phyloP scores from a whole-genome alignment of 108 stramenopile species.

The Tribonema minus region DNA sequence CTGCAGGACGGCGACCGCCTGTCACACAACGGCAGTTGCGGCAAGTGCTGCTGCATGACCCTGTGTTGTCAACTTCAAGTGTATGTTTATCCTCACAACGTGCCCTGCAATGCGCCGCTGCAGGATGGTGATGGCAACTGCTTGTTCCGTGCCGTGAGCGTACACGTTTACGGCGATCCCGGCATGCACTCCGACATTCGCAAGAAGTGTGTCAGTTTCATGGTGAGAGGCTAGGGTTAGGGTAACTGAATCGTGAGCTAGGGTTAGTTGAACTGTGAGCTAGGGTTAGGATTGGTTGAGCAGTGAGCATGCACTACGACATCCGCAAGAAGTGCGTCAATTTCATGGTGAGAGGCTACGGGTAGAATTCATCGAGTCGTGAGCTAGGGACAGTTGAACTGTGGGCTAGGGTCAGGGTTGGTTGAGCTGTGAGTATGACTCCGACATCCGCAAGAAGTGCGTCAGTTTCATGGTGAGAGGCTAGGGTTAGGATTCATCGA shows the following conservation, averaged over 20 bases:
- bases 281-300: too few species aligned
- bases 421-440: too few species aligned
- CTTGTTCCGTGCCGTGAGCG: conserved; percentile 33
- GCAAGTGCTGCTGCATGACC: neutral
- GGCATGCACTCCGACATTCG: conserved; percentile 45
- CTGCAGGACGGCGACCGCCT: too few species aligned
- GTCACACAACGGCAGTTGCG: neutral
- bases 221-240: neutral
- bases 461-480: conserved; percentile 25
- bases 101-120: too few species aligned
- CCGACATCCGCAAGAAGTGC: too few species aligned
- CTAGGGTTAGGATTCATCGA: neutral
- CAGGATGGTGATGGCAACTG: conserved; percentile 44
- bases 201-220: conserved; percentile 23
- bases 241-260: neutral
- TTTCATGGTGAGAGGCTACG: conserved; percentile 16
- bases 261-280: neutral
- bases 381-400: neutral
- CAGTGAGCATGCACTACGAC: too few species aligned
- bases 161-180: conserved; percentile 39
- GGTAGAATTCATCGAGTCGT: neutral
- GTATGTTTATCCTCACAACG: neutral
- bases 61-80: neutral
- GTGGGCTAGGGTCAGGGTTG: neutral
- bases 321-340: too few species aligned